Evolutionary conservation across 148 eudicot genomes (phyloP).

Genomic region (Hydrangea macrophylla): DNA sequence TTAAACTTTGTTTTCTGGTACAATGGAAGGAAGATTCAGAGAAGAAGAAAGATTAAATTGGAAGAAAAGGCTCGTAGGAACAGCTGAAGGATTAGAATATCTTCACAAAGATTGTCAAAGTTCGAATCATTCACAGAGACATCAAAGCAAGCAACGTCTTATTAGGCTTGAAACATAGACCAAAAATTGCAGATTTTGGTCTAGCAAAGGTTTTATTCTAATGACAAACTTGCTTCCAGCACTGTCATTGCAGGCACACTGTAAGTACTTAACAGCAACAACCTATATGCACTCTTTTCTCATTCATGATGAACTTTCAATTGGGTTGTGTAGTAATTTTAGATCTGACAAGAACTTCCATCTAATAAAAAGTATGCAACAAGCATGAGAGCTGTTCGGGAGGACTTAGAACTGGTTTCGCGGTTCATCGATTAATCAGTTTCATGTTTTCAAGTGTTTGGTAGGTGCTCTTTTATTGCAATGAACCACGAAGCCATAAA

Average conservation of each 20-base stretch:
- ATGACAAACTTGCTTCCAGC: constrained; percentile 57
- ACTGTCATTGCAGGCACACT: constrained; percentile 64
- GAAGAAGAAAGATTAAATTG: constrained; percentile 22
- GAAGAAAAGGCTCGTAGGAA: constrained; percentile 40
- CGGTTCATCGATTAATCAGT: too few species aligned
- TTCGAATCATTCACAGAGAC: constrained; percentile 58
- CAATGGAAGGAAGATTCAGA: too few species aligned
- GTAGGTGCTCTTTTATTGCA: too few species aligned
- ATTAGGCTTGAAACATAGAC: constrained; percentile 51
- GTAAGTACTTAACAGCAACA: constrained; percentile 34
- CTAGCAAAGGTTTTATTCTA: constrained; percentile 61
- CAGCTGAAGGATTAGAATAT: constrained; percentile 50
- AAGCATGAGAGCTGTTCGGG: too few species aligned
- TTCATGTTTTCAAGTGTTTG: too few species aligned
- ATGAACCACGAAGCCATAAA: too few species aligned
- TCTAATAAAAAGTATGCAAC: too few species aligned
- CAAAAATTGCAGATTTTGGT: constrained; percentile 87
- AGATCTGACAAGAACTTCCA: too few species aligned
- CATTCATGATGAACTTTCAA: too few species aligned
- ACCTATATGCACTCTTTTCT: background rate
- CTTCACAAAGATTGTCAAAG: constrained; percentile 53
- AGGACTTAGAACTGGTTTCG: too few species aligned
- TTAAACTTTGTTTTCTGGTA: too few species aligned
- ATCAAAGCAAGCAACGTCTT: constrained; percentile 76
- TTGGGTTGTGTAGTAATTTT: too few species aligned